Percentiles rank a stretch among this genome's conserved stretches.
phyloP scores from a whole-genome alignment of 192 early-diverging fungal genomes.

The Coemansia nantahalensis region DNA sequence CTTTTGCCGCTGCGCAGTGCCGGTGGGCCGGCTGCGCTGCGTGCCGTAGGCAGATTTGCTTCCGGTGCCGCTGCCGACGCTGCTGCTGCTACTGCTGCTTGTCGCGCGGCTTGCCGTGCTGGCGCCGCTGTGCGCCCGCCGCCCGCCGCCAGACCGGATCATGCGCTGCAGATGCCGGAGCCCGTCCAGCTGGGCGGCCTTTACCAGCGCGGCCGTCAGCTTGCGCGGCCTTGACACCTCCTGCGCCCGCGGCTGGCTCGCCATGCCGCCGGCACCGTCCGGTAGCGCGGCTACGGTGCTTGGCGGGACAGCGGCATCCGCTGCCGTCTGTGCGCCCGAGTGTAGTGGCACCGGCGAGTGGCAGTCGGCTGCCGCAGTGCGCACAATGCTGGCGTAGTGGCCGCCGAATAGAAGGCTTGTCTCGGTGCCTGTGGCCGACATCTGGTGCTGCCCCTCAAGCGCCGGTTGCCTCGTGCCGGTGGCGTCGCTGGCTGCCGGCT shows the following conservation, averaged over 20 bases:
- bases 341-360: no score
- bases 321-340: no score
- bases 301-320: no score
- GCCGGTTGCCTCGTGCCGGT: no score
- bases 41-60: neutral
- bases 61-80: neutral
- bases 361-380: neutral
- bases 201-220: constrained; percentile 26
- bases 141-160: constrained; percentile 11
- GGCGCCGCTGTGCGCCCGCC: no score
- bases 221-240: constrained; percentile 17
- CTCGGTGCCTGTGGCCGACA: constrained; percentile 11
- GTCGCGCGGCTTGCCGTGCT: neutral
- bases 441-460: neutral
- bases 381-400: neutral
- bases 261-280: no score
- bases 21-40: neutral
- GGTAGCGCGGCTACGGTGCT: no score
- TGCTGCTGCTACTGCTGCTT: constrained; percentile 8
- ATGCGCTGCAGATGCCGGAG: constrained; percentile 32
- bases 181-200: constrained; percentile 24
- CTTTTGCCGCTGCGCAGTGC: constrained; percentile 9
- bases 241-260: neutral
- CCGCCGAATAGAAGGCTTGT: constrained; percentile 34
- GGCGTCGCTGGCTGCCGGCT: neutral